Base-by-base conservation (phyloP, 1,284 basidiomycete genomes). In the Leccinum laetum region DNA sequence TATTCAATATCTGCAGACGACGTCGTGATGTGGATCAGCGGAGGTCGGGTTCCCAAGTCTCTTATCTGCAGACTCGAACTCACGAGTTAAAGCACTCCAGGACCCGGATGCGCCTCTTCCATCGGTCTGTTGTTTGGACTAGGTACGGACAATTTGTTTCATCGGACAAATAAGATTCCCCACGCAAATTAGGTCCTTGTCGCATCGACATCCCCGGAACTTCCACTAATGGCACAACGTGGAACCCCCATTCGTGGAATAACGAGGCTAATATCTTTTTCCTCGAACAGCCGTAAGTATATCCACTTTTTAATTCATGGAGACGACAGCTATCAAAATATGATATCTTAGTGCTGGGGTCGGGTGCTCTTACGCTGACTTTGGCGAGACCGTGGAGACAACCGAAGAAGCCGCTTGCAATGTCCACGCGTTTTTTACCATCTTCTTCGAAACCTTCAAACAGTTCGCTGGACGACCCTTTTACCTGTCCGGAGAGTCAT, bases 401-500 rank as follows among this genome's bases (percentile, higher is more conserved):
- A 90, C 91, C 0, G 90, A 93, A 75, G 86, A 89, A 37, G 91
- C 91, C 0, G 89, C 90, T 4, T 83, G 83, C 68, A 88, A 93
- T 74, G 79, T 93, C 21, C 81, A 88, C 61, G 88, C 90, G 0
- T 93, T 93, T 77, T 79, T 92, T 61, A 80, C 84, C 11, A 89
- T 92, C 64, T 93, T 92, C 77, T 92, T 92, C 69, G 87, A 92
- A 69, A 86, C 86, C 0, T 94, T 93, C 72, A 77, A 77, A n/a
- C 84, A 91, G 67, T 90, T 90, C 72, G 71, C 83, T 53, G 88
- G 87, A 6, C 79, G 90, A 26, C 80, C 83, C 4, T 80, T 92
- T 65, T 90, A 92, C 72, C 80, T 92, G 61, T 81, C 90, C 2
- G 90, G 90, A 49, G 90, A 93, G 75, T 90, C 86, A 0, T 91